Evolutionary conservation across 768 basidiomycete species (phyloP).

Genomic region (Pisolithus tinctorius): DNA sequence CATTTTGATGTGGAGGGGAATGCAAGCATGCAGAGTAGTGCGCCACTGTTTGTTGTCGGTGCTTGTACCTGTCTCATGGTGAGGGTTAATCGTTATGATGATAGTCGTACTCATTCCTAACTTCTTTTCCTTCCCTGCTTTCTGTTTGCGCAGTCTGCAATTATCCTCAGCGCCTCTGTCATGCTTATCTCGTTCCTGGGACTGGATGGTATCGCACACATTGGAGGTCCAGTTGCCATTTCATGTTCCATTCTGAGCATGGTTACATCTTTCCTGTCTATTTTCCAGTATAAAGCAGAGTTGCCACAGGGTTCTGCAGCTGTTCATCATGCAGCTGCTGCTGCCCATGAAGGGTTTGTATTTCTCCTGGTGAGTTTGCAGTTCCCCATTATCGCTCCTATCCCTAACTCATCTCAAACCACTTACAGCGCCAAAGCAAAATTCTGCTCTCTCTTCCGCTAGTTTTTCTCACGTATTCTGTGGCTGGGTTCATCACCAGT

Average conservation of each 20-base stretch:
- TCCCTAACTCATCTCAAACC: constrained; percentile 3
- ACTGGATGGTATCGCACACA: constrained; percentile 46
- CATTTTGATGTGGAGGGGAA: constrained; percentile 56
- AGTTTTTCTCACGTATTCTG: no score
- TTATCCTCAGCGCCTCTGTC: constrained; percentile 74
- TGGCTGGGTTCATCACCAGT: no score
- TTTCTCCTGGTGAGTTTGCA: no score
- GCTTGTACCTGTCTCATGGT: constrained; percentile 62
- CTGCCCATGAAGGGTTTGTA: no score
- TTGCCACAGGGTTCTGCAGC: no score
- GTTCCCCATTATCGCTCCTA: constrained; percentile 21
- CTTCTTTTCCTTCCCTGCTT: neutral
- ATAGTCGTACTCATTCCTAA: constrained; percentile 14
- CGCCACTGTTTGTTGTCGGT: constrained; percentile 56
- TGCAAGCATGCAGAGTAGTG: constrained; percentile 32
- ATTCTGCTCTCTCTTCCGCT: constrained; percentile 27
- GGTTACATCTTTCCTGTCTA: no score
- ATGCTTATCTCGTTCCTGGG: constrained; percentile 77
- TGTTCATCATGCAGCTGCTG: no score
- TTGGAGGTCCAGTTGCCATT: no score
- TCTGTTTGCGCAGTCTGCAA: constrained; percentile 54
- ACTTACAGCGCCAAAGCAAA: constrained; percentile 38
- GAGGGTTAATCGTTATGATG: constrained; percentile 20
- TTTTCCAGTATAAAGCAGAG: no score
- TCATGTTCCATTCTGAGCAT: no score